These are phyloP conservation scores for Akanthomyces uredinophilus DNA, from an alignment of 2,329 filamentous ascomycete genomes.

Conservation along the genomic window DNA sequence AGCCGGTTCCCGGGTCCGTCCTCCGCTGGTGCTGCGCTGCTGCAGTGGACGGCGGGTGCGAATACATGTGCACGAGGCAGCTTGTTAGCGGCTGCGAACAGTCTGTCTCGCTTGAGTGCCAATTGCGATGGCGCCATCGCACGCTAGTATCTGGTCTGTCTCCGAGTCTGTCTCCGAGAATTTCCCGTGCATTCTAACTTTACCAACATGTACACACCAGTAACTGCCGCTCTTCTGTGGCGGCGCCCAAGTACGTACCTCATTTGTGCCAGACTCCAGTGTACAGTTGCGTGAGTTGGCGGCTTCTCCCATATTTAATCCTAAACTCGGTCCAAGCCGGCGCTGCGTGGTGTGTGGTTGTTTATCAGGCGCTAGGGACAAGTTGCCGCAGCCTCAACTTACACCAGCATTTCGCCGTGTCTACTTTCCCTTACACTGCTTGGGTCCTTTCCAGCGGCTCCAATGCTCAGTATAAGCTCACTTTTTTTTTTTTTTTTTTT, in stretches of 20 bases:
- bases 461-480: constrained; percentile 14
- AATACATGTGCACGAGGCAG: neutral
- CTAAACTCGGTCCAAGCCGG: no score
- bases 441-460: constrained; percentile 6
- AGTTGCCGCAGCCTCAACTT: no score
- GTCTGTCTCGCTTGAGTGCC: neutral
- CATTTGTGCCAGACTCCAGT: no score
- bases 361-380: no score
- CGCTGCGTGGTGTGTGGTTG: no score
- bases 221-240: no score
- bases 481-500: no score
- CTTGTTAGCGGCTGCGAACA: neutral
- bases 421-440: neutral
- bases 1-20: constrained; percentile 1
- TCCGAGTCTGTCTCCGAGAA: constrained; percentile 3
- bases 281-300: neutral
- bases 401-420: neutral
- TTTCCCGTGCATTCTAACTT: neutral
- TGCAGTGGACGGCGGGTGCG: no score
- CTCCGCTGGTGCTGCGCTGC: neutral
- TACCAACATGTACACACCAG: no score
- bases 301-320: neutral
- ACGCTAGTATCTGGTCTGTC: neutral
- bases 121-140: constrained; percentile 3
- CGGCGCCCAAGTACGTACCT: no score